Conservation (phyloP, 768 basidiomycete genomes). For the Tylopilus subfusipes region DNA sequence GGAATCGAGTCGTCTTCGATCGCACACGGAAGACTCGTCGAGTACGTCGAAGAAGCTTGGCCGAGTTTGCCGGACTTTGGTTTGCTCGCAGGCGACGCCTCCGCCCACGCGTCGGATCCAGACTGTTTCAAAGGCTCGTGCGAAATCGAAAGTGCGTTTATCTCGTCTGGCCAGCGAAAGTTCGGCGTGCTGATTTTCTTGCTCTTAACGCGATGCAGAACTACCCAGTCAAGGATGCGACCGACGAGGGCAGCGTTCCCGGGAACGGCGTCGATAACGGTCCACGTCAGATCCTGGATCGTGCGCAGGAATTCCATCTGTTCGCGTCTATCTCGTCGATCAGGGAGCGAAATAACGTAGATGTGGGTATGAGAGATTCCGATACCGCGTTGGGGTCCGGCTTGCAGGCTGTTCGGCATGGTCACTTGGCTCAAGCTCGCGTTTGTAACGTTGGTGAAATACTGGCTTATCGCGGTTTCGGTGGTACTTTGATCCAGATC, state of each 20-base stretch:
- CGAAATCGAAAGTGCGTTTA: conserved; percentile 26
- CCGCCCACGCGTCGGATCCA: conserved; percentile 25
- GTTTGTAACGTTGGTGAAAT: background rate
- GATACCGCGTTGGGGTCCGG: conserved; percentile 18
- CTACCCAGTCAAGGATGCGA: conserved; percentile 44
- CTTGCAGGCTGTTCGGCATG: background rate
- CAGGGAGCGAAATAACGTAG: conserved; percentile 60
- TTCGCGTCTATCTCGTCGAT: conserved; percentile 49
- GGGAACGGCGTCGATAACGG: conserved; percentile 48
- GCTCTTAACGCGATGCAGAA: conserved; percentile 2
- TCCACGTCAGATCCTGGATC: conserved; percentile 49
- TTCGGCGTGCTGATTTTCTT: background rate
- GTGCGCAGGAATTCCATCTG: conserved; percentile 56
- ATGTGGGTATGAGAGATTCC: conserved; percentile 39
- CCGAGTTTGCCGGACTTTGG: background rate
- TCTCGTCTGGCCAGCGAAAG: conserved; percentile 41
- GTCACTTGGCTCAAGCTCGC: background rate
- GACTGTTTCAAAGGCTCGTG: conserved; percentile 3
- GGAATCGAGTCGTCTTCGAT: conserved; percentile 37
- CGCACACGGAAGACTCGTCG: conserved; percentile 40
- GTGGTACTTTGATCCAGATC: conserved; percentile 10
- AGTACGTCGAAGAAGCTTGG: no score
- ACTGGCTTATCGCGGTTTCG: background rate
- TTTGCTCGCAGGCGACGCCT: background rate
- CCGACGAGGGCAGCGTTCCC: conserved; percentile 37